Base-by-base conservation (phyloP, 352 stramenopile species). In the Pythium periplocum region DNA sequence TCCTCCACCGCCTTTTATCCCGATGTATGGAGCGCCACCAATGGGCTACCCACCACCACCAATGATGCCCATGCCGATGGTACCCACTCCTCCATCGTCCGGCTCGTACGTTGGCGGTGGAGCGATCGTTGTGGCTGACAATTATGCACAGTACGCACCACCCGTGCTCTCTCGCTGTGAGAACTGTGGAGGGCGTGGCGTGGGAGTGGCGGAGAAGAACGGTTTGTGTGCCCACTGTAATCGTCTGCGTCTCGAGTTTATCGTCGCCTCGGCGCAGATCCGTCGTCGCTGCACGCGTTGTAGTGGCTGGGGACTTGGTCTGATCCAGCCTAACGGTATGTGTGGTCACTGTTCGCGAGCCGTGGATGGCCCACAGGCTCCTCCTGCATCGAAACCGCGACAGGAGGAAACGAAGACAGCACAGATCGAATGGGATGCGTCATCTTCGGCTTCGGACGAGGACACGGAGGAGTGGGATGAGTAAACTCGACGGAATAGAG, bases 181-280 rank as follows among this genome's bases (percentile, higher is more conserved):
- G 17, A 65, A 63, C 55, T 89, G 78, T 35, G 55, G 65, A 7
- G 75, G 78, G 6, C 55, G 73, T 45, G 72, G 78, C 10, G 75
- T 89, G 11, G 73, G 66, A 3, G 43, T 89, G 30, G 74, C 81
- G 4, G 73, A 89, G 61, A 86, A 86, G 66, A 89, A 89, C 44
- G 78, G 75, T 5, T 62, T 80, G 6, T 89, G 78, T 38, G 69
- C 68, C 9, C 75, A 89, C 55, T 89, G 78, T 59, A 87, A 89
- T 43, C 75, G 78, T 2, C 59, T 89, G 42, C 68, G 68, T 1
- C 74, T 86, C 42, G 78, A 77, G 10, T 87, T 89, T 48, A 87
- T 89, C 61, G 71, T 89, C 12, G 75, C 78, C 37, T 83, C 78
- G 11, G 70, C 72, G 33, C 71, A 81, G 32, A 80, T 89, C 53